Base-by-base conservation (phyloP, 2,329 filamentous ascomycete genomes). In the Ascochyta fabae region DNA sequence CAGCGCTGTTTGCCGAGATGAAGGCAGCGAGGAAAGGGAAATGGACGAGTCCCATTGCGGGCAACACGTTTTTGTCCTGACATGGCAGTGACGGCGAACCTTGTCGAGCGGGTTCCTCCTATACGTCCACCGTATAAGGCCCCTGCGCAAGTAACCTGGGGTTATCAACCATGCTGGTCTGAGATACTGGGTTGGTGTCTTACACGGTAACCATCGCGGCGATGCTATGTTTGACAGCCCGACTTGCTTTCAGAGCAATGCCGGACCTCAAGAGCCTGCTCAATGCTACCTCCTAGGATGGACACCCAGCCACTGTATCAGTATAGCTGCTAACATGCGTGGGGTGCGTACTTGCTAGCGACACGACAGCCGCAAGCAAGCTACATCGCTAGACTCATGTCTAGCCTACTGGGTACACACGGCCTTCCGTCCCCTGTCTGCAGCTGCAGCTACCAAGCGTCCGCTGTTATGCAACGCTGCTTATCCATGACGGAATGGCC, bases 1-100 rank as follows among this genome's bases (percentile, higher is more conserved):
- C 78, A 13, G 70, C 75, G 9, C 56, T 81, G 44, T 80, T 77
- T 56, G 74, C 77, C 13, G 79, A 81, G 65, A 81, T 81, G 78
- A 77, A 78, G 59, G 76, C 78, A 24, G 76, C 75, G 22, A 71
- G 72, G 48, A 78, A 76, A 49, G 75, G 77, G 1, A 68, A 70
- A 64, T 72, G 71, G 66, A 62, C 67, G n/a, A 73, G 70, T 58
- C 68, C 71, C 4, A 70, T 75, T 43, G 67, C 64, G 16, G 72
- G 72, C 6, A 75, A 73, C 43, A 72, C 71, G 15, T 70, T 74
- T 39, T 47, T 75, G 51, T 51, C 55, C 22, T 58, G 49, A 53
- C 19, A 19, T n/a, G 2, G 33, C 15, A 35, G 22, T 26, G 35
- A 38, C 9, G n/a, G 4, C n/a, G 24, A 10, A 39, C 4, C 26